Percentiles rank a stretch among this genome's conserved stretches.
These are phyloP conservation scores for Tilletia caries DNA, from an alignment of 1,284 basidiomycete species.

Conservation along the genomic window DNA sequence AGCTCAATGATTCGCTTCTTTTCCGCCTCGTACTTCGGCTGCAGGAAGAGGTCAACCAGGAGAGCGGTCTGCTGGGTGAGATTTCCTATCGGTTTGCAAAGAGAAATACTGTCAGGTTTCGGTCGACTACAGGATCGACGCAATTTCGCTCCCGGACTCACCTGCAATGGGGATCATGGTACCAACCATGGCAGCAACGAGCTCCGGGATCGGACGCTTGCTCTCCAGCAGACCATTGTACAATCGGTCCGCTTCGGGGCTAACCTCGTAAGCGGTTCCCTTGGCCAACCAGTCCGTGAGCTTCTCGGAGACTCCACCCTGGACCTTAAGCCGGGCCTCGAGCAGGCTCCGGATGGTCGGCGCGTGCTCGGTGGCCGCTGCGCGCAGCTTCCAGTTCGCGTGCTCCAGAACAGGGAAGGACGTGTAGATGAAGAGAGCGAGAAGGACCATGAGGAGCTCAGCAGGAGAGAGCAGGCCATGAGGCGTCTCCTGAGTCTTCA, in stretches of 20 bases:
- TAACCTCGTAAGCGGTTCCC: conserved; percentile 24
- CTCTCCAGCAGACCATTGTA: conserved; percentile 17
- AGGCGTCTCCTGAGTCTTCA: conserved; percentile 63
- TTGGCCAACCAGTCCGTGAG: conserved; percentile 23
- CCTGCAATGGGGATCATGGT: conserved; percentile 25
- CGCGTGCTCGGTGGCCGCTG: conserved; percentile 15
- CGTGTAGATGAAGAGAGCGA: conserved; percentile 24
- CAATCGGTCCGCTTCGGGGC: conserved; percentile 19
- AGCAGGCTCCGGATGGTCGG: conserved; percentile 17
- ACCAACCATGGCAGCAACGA: conserved; percentile 19
- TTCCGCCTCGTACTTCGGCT: conserved; percentile 17
- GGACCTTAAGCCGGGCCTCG: conserved; percentile 20
- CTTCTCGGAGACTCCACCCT: conserved; percentile 21
- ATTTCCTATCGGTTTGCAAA: not conserved
- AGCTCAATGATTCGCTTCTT: conserved; percentile 26
- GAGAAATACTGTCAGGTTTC: too few species aligned
- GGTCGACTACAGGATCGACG: too few species aligned
- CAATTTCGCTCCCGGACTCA: not conserved
- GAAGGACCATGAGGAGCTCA: conserved; percentile 18
- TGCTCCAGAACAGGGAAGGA: conserved; percentile 62
- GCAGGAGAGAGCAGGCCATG: conserved; percentile 61
- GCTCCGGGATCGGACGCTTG: conserved; percentile 12
- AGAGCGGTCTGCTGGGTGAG: conserved; percentile 25
- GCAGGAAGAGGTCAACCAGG: conserved; percentile 25
- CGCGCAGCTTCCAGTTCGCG: conserved; percentile 22